Evolutionary conservation across 495 filamentous ascomycete species (phyloP), one percentile per base, ranked within the genome.

Genomic region (Tuber umbilicatum): DNA sequence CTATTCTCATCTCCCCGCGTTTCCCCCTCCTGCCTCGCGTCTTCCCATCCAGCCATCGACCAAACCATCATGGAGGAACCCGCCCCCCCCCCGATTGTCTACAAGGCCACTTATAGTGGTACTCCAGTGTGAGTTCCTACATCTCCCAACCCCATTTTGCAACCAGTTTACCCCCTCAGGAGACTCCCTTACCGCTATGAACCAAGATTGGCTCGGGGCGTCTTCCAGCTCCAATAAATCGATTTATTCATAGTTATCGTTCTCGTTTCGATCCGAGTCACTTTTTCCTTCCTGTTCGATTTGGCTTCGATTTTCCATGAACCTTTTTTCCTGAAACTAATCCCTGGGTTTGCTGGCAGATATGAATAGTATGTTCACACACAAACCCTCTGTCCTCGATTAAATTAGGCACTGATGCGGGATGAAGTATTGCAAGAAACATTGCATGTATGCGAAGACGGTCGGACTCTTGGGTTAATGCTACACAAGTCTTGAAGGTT

Each of bases 401-500:
- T 70, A 27, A n/a, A 40, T 55, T 71, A 45, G 55, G 70, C 55
- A 70, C 78, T 79, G 77, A 79, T 76, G 5, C 43, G 38, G 9
- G 42, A 50, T 75, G 60, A 76, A 81, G 80, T 70, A 81, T 82
- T 41, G 81, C 81, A 40, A 82, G 82, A 50, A 81, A 81, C 10
- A 82, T 82, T 45, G 81, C 81, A 90, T 89, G 92, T 88, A 99
- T 99, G 95, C 91, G 95, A 81, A 90, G 96, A 39, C 89, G 94
- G 69, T 85, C 86, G 31, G 94, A 97, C 84, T 87, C 93, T 81
- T 97, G 93, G 91, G 91, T 97, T 74, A 97, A 97, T 86, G 94
- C 94, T 39, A 97, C 94, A 64, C 94, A 97, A 83, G 97, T 97
- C 72, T 87, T 97, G 42, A 98, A 98, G 83, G 92, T 81, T 35